Base-by-base conservation (phyloP, 163 green algal genomes). In the Trebouxiophyceae sp. region DNA sequence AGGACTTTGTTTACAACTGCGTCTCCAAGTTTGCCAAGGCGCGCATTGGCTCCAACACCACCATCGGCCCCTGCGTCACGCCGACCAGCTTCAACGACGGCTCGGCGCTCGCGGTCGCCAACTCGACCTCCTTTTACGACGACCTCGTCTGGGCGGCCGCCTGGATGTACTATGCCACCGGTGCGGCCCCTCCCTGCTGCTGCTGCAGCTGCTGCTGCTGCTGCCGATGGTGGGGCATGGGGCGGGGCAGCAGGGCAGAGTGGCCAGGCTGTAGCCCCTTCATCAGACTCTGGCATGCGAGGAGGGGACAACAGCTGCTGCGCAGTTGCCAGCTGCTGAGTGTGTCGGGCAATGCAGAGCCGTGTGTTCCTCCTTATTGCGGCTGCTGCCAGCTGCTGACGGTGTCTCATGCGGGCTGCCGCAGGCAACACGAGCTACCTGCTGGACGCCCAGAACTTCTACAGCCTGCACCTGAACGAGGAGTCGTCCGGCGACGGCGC, bases 101-200 rank as follows among this genome's bases (percentile, higher is more conserved):
- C 33, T 66, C 56, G 5, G 71, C 71, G 0, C 27, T 77, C 26
- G 60, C 65, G 31, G 62, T 63, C 29, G 86, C 86, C 75, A 87
- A 87, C 77, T 74, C 68, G 32, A 81, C 76, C 57, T 76, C 66
- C 12, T 69, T 67, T 45, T 82, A 76, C 33, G 84, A 90, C 63
- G 84, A 90, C 64, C 67, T 90, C 55, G 58, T 80, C 3, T 87
- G 79, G 69, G 78, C 75, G 2, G 78, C 81, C 12, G 72, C 67
- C 22, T 90, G 81, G 81, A 66, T 90, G 68, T 89, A 81, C 70
- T 71, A 77, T 30, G 76, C 77, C 28, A 86, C 78, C 24, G 54
- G 65, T 57, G 23, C 6, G 47, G 16, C 47, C 39, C 39, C 19
- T n/a, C n/a, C n/a, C n/a, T n/a, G n/a, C n/a, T n/a, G n/a, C n/a